Evolutionary conservation across 495 filamentous ascomycete species (phyloP).

Genomic region (Penicillium dipodomyicola): DNA sequence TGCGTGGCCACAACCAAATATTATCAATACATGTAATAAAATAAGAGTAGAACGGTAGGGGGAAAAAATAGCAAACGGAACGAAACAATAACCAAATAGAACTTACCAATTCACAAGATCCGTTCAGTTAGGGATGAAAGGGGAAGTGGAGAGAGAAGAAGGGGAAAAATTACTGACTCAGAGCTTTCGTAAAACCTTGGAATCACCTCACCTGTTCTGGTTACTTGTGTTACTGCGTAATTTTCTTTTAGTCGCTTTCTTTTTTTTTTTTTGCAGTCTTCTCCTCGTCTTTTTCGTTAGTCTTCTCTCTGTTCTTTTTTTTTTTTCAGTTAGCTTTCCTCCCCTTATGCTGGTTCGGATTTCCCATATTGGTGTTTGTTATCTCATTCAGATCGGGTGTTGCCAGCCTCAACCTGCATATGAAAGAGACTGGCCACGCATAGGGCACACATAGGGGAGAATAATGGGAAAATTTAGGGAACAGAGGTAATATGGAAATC

Average conservation of each 20-base stretch:
- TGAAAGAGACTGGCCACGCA: neutral
- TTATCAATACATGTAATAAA: neutral
- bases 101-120: constrained; percentile 14
- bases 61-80: constrained; percentile 14
- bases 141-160: constrained; percentile 16
- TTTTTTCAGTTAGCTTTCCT: neutral
- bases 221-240: constrained; percentile 9
- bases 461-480: neutral
- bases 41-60: neutral
- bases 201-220: constrained; percentile 2
- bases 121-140: constrained; percentile 18
- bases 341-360: neutral
- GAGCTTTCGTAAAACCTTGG: constrained; percentile 7
- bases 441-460: neutral
- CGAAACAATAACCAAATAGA: neutral
- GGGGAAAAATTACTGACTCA: constrained; percentile 17
- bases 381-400: constrained; percentile 6
- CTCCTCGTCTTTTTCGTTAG: neutral
- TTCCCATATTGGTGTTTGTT: constrained; percentile 14
- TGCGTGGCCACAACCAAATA: constrained; percentile 41
- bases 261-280: neutral
- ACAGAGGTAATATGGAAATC: constrained; percentile 1
- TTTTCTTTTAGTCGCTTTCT: neutral
- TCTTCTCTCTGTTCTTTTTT: neutral
- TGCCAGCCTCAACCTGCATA: constrained; percentile 19